Conservation (phyloP, 2,329 filamentous ascomycete species). For the Gaeumannomyces tritici region DNA sequence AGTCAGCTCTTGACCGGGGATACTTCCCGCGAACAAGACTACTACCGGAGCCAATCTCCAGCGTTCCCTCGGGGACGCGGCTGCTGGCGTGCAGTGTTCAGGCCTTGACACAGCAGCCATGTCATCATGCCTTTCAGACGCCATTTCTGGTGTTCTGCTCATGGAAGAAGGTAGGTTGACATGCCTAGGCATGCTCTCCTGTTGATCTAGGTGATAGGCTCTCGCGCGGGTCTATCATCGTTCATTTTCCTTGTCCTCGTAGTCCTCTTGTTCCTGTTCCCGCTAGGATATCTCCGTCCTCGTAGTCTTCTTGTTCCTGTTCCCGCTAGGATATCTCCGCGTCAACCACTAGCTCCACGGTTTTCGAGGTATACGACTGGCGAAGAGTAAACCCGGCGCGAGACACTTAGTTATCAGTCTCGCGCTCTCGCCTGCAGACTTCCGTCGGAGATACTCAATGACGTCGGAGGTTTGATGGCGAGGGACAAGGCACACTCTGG, state of each 20-base stretch:
- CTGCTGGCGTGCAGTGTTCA: background rate
- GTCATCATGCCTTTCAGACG: background rate
- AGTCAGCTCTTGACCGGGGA: background rate
- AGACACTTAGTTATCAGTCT: constrained; percentile 36
- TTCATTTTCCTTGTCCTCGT: background rate
- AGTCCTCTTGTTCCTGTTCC: constrained; percentile 24
- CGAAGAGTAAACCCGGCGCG: constrained; percentile 59
- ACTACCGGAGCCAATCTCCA: background rate
- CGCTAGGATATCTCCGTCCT: constrained; percentile 80
- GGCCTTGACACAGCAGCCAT: background rate
- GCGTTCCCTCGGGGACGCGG: background rate
- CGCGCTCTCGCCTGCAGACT: constrained; percentile 72
- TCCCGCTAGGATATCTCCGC: constrained; percentile 82
- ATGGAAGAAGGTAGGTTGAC: background rate
- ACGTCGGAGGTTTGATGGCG: constrained; percentile 76
- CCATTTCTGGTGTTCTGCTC: background rate
- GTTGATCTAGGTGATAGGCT: background rate
- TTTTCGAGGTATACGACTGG: constrained; percentile 90
- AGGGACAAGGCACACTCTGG: constrained; percentile 45
- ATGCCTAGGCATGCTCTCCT: background rate
- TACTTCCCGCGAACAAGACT: background rate
- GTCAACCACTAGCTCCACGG: constrained; percentile 62
- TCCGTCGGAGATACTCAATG: constrained; percentile 54
- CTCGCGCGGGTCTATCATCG: background rate
- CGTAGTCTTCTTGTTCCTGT: constrained; percentile 22